Evolutionary conservation across 371 early-diverging fungal genomes (phyloP).

Genomic region (Amoeboaphelidium protococcarum): DNA sequence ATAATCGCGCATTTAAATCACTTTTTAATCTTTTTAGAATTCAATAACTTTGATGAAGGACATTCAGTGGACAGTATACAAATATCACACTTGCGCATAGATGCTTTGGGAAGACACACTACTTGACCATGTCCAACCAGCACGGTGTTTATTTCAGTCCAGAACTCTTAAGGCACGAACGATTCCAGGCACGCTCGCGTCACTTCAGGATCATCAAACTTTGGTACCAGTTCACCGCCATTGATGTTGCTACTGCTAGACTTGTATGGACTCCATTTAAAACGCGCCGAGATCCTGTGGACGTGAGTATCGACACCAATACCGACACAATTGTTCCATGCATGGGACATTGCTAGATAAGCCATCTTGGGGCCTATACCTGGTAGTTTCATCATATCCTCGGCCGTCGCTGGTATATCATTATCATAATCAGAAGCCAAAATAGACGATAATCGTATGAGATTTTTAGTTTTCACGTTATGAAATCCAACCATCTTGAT

Average conservation of each 20-base stretch:
- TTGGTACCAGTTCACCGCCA: slow-evolving; percentile 57
- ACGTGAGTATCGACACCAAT: slow-evolving; percentile 97
- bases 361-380: slow-evolving; percentile 98
- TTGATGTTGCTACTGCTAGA: slow-evolving; percentile 26
- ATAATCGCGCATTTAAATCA: too few species aligned
- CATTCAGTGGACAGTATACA: too few species aligned
- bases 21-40: too few species aligned
- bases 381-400: slow-evolving; percentile 47
- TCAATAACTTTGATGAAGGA: too few species aligned
- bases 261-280: slow-evolving; percentile 43
- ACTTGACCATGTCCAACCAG: slow-evolving; percentile 92
- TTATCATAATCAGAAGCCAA: slow-evolving; percentile 36
- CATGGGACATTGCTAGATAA: slow-evolving; percentile 49
- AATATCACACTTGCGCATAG: too few species aligned
- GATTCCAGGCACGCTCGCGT: slow-evolving; percentile 22
- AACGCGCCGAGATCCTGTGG: slow-evolving; percentile 69
- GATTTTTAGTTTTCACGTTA: slow-evolving; percentile 47
- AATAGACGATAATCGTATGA: slow-evolving; percentile 45
- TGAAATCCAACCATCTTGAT: slow-evolving; percentile 78
- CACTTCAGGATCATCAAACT: slow-evolving; percentile 41
- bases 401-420: slow-evolving; percentile 60
- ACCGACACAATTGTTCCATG: slow-evolving; percentile 61
- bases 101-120: slow-evolving; percentile 46
- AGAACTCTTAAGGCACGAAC: slow-evolving; percentile 62
- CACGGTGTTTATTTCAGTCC: slow-evolving; percentile 66